Evolutionary conservation across 176 grass and related monocot genomes (phyloP).

Genomic region (Musa acuminata): DNA sequence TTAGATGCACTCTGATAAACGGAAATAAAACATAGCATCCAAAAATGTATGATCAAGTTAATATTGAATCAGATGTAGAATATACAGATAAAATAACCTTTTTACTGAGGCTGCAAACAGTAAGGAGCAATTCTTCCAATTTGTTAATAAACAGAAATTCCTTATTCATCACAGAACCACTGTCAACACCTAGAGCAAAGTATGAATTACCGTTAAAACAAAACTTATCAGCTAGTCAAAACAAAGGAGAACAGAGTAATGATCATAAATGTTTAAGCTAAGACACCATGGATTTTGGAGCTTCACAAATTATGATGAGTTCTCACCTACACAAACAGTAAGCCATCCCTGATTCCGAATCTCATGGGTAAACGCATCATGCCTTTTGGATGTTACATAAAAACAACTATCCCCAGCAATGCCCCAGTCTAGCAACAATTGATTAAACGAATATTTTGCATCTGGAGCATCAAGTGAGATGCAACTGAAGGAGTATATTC

Average conservation of each 20-base stretch:
- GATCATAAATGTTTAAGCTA: neutral
- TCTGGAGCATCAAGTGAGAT: slow-evolving; percentile 14
- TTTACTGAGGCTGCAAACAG: slow-evolving; percentile 58
- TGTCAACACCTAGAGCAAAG: slow-evolving; percentile 29
- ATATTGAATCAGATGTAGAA: slow-evolving; percentile 12
- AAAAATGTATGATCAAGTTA: neutral
- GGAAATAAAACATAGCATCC: neutral
- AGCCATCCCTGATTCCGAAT: slow-evolving; percentile 44
- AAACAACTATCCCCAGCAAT: slow-evolving; percentile 38
- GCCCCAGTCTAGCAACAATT: slow-evolving; percentile 39
- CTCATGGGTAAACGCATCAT: slow-evolving; percentile 37
- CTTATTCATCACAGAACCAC: slow-evolving; percentile 12
- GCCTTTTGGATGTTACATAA: slow-evolving; percentile 46
- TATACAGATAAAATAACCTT: slow-evolving; percentile 32
- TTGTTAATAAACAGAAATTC: slow-evolving; percentile 43
- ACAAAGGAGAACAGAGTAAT: neutral
- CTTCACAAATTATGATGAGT: neutral
- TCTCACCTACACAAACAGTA: slow-evolving; percentile 55
- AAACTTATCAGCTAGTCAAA: neutral
- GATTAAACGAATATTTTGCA: slow-evolving; percentile 17
- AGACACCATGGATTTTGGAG: neutral
- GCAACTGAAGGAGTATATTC: slow-evolving; percentile 32
- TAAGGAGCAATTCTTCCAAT: slow-evolving; percentile 54
- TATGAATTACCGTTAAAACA: slow-evolving; percentile 21
- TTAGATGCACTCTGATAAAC: neutral